Evolutionary conservation across 106 monocot species (phyloP).

Genomic region (Dendrobium officinale): DNA sequence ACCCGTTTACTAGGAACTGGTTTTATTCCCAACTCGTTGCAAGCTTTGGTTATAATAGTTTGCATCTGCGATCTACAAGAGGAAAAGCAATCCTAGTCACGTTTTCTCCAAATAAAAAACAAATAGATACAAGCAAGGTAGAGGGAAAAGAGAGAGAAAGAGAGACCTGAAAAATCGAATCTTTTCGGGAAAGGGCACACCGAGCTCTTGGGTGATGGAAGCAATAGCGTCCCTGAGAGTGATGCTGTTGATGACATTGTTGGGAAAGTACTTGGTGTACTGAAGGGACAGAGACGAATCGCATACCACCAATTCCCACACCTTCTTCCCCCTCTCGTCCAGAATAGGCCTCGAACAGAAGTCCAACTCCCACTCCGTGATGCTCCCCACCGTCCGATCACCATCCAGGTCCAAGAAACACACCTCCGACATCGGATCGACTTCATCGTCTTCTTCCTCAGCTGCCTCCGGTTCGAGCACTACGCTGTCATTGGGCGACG

Average conservation of each 20-base stretch:
- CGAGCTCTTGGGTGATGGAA: constrained; percentile 29
- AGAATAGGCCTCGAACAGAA: constrained; percentile 94
- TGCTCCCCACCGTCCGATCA: constrained; percentile 19
- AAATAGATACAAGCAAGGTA: background rate
- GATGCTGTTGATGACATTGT: constrained; percentile 90
- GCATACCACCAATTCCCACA: constrained; percentile 94
- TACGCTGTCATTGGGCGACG: background rate
- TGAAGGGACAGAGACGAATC: constrained; percentile 78
- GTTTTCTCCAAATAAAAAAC: background rate
- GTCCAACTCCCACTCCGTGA: constrained; percentile 89
- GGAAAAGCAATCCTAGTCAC: background rate
- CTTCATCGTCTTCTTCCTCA: constrained; percentile 27
- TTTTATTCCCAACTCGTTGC: constrained; percentile 81
- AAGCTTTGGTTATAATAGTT: constrained; percentile 86
- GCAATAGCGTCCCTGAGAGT: constrained; percentile 85
- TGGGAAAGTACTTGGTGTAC: constrained; percentile 89
- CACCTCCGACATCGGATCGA: constrained; percentile 61
- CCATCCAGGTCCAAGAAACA: constrained; percentile 58
- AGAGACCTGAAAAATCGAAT: constrained; percentile 79
- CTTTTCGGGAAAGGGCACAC: constrained; percentile 73
- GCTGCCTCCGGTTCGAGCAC: constrained; percentile 7
- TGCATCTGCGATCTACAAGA: constrained; percentile 88
- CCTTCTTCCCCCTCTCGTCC: constrained; percentile 77
- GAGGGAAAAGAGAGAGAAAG: background rate
- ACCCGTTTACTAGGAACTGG: constrained; percentile 85